Base-by-base conservation (phyloP, 768 basidiomycete species). In the Auricularia auricula-judae region DNA sequence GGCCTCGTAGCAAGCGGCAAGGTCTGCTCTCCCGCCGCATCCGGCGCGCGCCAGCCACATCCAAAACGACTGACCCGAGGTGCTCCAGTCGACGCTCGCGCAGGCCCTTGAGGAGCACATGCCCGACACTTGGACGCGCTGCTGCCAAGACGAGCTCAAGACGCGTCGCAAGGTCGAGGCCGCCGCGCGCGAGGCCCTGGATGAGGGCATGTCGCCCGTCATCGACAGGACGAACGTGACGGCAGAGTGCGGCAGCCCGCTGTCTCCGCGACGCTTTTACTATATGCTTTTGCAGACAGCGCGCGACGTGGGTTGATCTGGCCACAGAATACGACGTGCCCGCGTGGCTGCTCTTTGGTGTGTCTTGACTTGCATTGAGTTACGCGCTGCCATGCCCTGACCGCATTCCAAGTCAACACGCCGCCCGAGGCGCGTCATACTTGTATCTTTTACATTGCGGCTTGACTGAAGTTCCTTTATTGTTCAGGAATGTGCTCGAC, bases 81-180 rank as follows among this genome's bases (percentile, higher is more conserved):
- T 33, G 14, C 14, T 18, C 7, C 23, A 59, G 56, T 59, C 56
- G 14, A 33, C 56, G 12, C 23, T 59, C 23, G 56, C 56, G 33
- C 29, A 59, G 23, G 56, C 56, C 23, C 34, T 59, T 10, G 56
- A 33, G 23, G 16, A 34, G 23, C 56, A 59, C 29, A 12, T 12
- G 23, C 56, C 56, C 21, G 34, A 29, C 8, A 14, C 11, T 7
- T 59, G 56, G 56, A 23, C 23, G 14, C 56, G 56, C 29, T 59
- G 56, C 34, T 59, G 56, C 34, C 56, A 59, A 34, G 56, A 59
- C 56, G 56, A 59, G 34, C 56, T 59, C 56, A 59, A 59, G 56
- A 12, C 29, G 56, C 56, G 56, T 4, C 11, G 23, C 23, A 59
- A 59, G 3, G 56, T 59, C 21, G 56, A 59, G 4, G 23, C 23